These are phyloP conservation scores for Ganoderma resinaceum DNA, from an alignment of 1,284 basidiomycete genomes.

Conservation along the genomic window DNA sequence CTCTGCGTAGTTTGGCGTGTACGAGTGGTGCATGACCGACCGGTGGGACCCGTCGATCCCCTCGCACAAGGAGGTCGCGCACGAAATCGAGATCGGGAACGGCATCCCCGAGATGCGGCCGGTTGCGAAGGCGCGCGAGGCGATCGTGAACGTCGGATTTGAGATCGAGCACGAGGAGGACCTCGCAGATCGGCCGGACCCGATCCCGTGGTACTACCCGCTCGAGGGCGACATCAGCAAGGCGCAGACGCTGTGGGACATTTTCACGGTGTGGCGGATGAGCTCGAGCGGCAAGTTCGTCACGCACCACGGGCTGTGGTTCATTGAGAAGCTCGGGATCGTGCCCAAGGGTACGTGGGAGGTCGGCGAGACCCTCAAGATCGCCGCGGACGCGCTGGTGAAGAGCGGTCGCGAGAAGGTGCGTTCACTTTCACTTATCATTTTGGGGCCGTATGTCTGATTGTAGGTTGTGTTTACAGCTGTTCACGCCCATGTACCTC, in stretches of 20 bases:
- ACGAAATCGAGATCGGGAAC: slow-evolving; percentile 92
- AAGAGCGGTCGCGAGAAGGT: slow-evolving; percentile 90
- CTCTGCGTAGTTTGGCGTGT: slow-evolving; percentile 91
- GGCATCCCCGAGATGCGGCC: slow-evolving; percentile 98
- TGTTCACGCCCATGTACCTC: slow-evolving; percentile 86
- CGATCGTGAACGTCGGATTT: slow-evolving; percentile 89
- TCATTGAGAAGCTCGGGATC: slow-evolving; percentile 82
- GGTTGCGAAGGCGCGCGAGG: slow-evolving; percentile 75
- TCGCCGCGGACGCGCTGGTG: slow-evolving; percentile 84
- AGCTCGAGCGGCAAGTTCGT: slow-evolving; percentile 88
- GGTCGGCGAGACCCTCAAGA: slow-evolving; percentile 90
- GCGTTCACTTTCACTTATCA: slow-evolving; percentile 29
- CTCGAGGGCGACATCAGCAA: slow-evolving; percentile 93
- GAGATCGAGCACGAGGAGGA: slow-evolving; percentile 93
- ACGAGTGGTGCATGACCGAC: slow-evolving; percentile 99
- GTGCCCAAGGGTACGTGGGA: slow-evolving; percentile 94
- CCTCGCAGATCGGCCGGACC: slow-evolving; percentile 86
- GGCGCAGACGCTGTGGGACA: slow-evolving; percentile 95
- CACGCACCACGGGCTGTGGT: slow-evolving; percentile 83
- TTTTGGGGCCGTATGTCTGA: neutral
- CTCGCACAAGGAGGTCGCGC: slow-evolving; percentile 90
- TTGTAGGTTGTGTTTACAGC: slow-evolving; percentile 46
- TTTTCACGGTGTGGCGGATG: slow-evolving; percentile 88
- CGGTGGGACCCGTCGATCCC: slow-evolving; percentile 89
- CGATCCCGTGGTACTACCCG: slow-evolving; percentile 95